Percentiles rank a stretch among this genome's conserved stretches.
Conservation (phyloP, 2,329 filamentous ascomycete species). For the Penicillium sp. region DNA sequence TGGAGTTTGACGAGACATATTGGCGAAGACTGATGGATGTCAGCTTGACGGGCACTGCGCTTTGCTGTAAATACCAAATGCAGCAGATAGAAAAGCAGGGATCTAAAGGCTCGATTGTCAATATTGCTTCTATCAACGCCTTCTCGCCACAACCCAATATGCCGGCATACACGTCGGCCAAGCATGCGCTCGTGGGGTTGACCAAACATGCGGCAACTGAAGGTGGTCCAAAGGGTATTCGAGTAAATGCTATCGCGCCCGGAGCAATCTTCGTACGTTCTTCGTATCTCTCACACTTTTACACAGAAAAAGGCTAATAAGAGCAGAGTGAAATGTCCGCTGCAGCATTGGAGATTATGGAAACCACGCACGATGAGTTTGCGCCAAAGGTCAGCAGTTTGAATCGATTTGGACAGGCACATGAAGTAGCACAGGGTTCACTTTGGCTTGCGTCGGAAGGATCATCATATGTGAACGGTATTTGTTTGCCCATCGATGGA, state of each 20-base stretch:
- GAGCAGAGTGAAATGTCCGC: background rate
- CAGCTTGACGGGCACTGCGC: slow-evolving; percentile 44
- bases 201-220: slow-evolving; percentile 43
- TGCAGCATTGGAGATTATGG: background rate
- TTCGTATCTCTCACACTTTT: background rate
- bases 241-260: slow-evolving; percentile 38
- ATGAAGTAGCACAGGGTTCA: slow-evolving; percentile 36
- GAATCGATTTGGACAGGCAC: slow-evolving; percentile 19
- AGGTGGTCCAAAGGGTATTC: slow-evolving; percentile 32
- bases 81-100: slow-evolving; percentile 42
- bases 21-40: slow-evolving; percentile 41
- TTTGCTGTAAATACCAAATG: slow-evolving; percentile 33
- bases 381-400: slow-evolving; percentile 15
- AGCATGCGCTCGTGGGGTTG: slow-evolving; percentile 47
- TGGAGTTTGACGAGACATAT: slow-evolving; percentile 31
- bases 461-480: slow-evolving; percentile 34
- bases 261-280: slow-evolving; percentile 3
- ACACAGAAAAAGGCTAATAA: background rate
- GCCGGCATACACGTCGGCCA: slow-evolving; percentile 45
- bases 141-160: slow-evolving; percentile 37
- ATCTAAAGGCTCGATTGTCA: slow-evolving; percentile 37
- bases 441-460: slow-evolving; percentile 36
- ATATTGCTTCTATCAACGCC: slow-evolving; percentile 45
- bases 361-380: slow-evolving; percentile 18
- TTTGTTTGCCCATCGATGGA: slow-evolving; percentile 33